Evolutionary conservation across 2,329 filamentous ascomycete genomes (phyloP).

Genomic region (Amesomyces nigricolor): DNA sequence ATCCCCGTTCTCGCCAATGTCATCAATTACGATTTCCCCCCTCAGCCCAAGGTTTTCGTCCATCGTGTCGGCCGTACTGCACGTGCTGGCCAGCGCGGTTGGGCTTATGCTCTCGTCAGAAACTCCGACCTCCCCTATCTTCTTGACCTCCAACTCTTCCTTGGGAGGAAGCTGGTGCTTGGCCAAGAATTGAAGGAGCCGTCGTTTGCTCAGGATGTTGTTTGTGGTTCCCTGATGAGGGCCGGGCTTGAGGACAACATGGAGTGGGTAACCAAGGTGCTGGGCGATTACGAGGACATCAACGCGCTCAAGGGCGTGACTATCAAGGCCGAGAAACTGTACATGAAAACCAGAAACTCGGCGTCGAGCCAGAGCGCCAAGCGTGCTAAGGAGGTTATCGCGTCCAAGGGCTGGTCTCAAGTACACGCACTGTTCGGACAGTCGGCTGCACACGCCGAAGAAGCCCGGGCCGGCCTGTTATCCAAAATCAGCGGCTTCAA

Average conservation of each 20-base stretch:
- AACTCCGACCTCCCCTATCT: constrained; percentile 88
- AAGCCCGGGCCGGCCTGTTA: constrained; percentile 77
- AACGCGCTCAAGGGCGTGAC: constrained; percentile 65
- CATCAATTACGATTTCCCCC: constrained; percentile 97
- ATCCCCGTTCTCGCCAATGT: constrained; percentile 94
- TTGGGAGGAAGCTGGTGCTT: constrained; percentile 75
- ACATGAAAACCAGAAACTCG: constrained; percentile 81
- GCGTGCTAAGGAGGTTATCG: constrained; percentile 70
- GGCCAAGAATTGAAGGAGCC: constrained; percentile 59
- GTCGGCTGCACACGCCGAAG: constrained; percentile 58
- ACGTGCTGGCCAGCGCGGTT: constrained; percentile 84
- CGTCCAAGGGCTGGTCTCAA: constrained; percentile 63
- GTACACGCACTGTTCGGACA: constrained; percentile 77
- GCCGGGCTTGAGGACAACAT: constrained; percentile 67
- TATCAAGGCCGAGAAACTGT: constrained; percentile 85
- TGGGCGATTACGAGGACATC: constrained; percentile 72
- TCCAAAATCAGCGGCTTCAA: constrained; percentile 83
- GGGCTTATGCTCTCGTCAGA: constrained; percentile 89
- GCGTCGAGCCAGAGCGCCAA: constrained; percentile 89
- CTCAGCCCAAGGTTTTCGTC: constrained; percentile 93
- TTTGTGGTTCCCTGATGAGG: constrained; percentile 70
- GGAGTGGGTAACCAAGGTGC: constrained; percentile 77
- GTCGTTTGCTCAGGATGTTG: constrained; percentile 76
- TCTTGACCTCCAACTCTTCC: constrained; percentile 87
- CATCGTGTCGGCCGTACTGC: constrained; percentile 95